Percentiles rank a stretch among this genome's conserved stretches.
These are phyloP conservation scores for Trametes hirsuta DNA, from an alignment of 1,284 basidiomycete species.

Conservation along the genomic window DNA sequence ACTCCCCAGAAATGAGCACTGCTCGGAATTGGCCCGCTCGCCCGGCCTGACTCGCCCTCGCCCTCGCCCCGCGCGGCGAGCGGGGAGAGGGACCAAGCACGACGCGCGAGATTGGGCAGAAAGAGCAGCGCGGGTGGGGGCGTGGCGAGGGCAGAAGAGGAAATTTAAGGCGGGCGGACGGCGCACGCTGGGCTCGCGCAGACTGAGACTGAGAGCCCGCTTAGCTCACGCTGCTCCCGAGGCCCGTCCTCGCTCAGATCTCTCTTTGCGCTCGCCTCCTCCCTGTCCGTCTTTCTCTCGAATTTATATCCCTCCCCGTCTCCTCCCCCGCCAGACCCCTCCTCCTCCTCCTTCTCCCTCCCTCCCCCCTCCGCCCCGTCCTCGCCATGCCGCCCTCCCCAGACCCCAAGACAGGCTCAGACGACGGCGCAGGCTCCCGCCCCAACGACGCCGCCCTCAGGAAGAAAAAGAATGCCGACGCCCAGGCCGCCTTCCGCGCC, in stretches of 20 bases:
- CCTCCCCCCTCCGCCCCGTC: constrained; percentile 36
- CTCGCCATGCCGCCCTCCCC: constrained; percentile 32
- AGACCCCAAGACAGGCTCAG: constrained; percentile 41
- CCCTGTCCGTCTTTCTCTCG: constrained; percentile 44
- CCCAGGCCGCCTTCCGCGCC: constrained; percentile 72
- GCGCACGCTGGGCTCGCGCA: no score
- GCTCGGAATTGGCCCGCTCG: neutral
- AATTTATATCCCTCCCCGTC: constrained; percentile 8
- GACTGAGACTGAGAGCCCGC: no score
- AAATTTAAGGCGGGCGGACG: no score
- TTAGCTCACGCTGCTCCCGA: neutral
- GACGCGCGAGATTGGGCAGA: no score
- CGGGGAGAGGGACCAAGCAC: no score
- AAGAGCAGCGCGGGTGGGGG: no score
- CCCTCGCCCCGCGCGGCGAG: no score
- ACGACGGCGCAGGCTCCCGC: constrained; percentile 40
- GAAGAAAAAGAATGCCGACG: constrained; percentile 86
- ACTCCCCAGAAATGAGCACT: constrained; percentile 4
- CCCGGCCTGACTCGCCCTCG: neutral
- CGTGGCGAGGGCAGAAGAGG: no score
- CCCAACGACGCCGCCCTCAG: constrained; percentile 67
- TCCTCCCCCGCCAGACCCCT: constrained; percentile 34
- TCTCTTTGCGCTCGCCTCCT: neutral
- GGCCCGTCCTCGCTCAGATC: neutral
- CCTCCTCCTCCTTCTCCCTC: constrained; percentile 30